Percentiles rank a stretch among this genome's conserved stretches.
These are phyloP conservation scores for Geotrichum klebahnii DNA, from an alignment of 1,139 yeast genomes.

Conservation along the genomic window DNA sequence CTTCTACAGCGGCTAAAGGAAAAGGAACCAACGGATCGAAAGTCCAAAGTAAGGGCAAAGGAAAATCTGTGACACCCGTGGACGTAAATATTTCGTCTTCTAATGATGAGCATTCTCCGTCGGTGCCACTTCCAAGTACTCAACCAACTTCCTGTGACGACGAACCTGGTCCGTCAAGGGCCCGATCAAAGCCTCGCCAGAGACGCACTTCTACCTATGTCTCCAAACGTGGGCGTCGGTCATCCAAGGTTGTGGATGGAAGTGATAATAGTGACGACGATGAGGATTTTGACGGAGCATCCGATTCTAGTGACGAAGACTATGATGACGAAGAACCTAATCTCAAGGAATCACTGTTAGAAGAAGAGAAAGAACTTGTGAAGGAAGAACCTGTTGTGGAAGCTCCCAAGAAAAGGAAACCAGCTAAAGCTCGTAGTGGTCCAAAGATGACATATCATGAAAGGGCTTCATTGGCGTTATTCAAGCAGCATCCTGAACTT, in stretches of 20 bases:
- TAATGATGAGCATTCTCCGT: not conserved
- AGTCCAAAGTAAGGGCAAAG: slow-evolving; percentile 1
- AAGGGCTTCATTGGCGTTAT: slow-evolving; percentile 53
- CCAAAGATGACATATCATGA: slow-evolving; percentile 21
- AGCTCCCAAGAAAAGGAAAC: slow-evolving; percentile 9
- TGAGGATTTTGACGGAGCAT: not conserved
- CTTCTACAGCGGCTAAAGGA: not conserved
- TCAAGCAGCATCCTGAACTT: slow-evolving; percentile 72
- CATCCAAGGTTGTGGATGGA: not conserved
- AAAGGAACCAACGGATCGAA: not conserved
- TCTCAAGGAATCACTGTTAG: not conserved
- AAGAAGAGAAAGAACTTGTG: not conserved
- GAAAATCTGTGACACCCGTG: slow-evolving; percentile 1
- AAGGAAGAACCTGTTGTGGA: not conserved
- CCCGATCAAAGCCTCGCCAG: not conserved
- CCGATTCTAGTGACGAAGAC: slow-evolving; percentile 1
- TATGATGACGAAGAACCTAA: slow-evolving; percentile 2
- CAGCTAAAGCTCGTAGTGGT: not conserved
- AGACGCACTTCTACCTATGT: not conserved
- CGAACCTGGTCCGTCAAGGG: slow-evolving; percentile 7
- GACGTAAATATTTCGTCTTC: slow-evolving; percentile 10
- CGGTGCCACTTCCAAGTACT: slow-evolving; percentile 7
- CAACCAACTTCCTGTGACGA: slow-evolving; percentile 17
- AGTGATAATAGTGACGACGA: too few species aligned
- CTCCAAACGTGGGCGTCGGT: not conserved